Percentiles rank a stretch among this genome's conserved stretches.
Conservation (phyloP, 1,139 yeast species). For the Geotrichum citri-aurantii region DNA sequence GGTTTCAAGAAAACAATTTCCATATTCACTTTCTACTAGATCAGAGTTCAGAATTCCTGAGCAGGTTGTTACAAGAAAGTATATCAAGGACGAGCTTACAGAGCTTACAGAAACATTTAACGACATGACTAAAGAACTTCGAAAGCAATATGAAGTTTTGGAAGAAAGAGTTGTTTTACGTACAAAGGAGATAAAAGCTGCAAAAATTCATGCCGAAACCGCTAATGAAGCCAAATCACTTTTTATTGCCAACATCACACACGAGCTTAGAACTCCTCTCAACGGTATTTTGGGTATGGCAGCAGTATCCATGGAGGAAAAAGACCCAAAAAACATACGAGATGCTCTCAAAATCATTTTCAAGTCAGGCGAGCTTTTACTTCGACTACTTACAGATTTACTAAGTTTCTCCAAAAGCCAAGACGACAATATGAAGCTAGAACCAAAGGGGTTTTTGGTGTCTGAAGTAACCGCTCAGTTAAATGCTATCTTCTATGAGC, state of each 20-base stretch:
- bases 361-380: slow-evolving; percentile 76
- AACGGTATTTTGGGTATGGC: slow-evolving; percentile 95
- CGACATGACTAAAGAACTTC: slow-evolving; percentile 86
- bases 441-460: slow-evolving; percentile 66
- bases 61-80: slow-evolving; percentile 29
- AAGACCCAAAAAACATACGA: slow-evolving; percentile 57
- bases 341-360: slow-evolving; percentile 70
- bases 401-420: slow-evolving; percentile 83
- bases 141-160: slow-evolving; percentile 72
- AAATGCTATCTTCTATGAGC: slow-evolving; percentile 78
- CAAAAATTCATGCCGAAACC: slow-evolving; percentile 41
- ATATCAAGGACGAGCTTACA: slow-evolving; percentile 73
- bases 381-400: slow-evolving; percentile 80
- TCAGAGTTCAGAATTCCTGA: slow-evolving; percentile 32
- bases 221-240: slow-evolving; percentile 94
- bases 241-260: slow-evolving; percentile 89
- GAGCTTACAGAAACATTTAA: slow-evolving; percentile 89
- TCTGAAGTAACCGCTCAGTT: slow-evolving; percentile 78
- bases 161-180: slow-evolving; percentile 88
- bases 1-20: not conserved
- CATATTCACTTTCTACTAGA: not conserved
- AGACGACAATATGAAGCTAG: slow-evolving; percentile 64
- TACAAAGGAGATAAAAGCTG: slow-evolving; percentile 73
- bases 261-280: slow-evolving; percentile 84
- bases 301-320: slow-evolving; percentile 83